Base-by-base conservation (phyloP, 2,329 filamentous ascomycete genomes). In the Penicillium sp. region DNA sequence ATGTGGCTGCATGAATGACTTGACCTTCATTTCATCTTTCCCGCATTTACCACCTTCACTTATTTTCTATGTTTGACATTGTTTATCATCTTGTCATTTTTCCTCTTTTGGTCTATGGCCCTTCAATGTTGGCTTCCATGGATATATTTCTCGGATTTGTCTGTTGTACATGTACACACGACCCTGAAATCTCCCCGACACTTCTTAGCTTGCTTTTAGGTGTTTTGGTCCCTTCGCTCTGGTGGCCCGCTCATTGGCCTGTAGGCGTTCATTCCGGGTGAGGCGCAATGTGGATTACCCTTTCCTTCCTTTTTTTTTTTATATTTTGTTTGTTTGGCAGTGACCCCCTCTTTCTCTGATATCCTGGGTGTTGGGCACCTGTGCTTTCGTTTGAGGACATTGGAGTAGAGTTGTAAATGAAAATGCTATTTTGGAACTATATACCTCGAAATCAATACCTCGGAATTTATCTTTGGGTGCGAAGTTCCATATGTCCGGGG, bases 1-100 rank as follows among this genome's bases (percentile, higher is more conserved):
- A 71, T 52, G 60, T 71, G 43, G 59, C 67, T 9, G 68, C 65
- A 23, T 72, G 60, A 64, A 54, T 35, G n/a, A 48, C 7, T 31
- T 22, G 20, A 26, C n/a, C 9, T 18, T 14, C 14, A 14, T 53
- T 56, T 57, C 27, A 35, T 45, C 11, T 59, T 45, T 51, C n/a
- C 26, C 23, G 33, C 31, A 15, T 25, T 49, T 37, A 20, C 5
- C 23, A 37, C 23, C 31, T 41, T 25, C 33, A 26, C 37, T 31
- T n/a, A n/a, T 29, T 31, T 42, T 41, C 29, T 22, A 22, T 47
- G 9, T 42, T 42, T 37, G 47, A 27, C 35, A 26, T 33, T 43
- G 25, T 29, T 43, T 25, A n/a, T 23, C 18, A 23, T 51, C 22
- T 51, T 43, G 11, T 31, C 37, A 8, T 43, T 14, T 27, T 25